Evolutionary conservation across 2,329 filamentous ascomycete species (phyloP).

Genomic region (Calonectria naviculata): DNA sequence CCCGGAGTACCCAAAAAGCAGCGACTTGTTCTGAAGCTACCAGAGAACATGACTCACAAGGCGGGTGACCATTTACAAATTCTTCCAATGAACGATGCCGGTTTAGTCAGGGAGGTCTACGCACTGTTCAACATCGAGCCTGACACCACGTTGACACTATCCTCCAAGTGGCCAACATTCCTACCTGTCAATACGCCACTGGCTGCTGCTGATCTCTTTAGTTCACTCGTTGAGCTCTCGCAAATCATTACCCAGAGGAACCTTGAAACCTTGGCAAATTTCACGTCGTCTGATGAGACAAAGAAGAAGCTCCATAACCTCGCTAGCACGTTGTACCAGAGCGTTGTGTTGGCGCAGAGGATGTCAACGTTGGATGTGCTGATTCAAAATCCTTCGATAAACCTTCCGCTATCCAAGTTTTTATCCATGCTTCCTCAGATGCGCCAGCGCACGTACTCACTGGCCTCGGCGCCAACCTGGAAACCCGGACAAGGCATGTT

Average conservation of each 20-base stretch:
- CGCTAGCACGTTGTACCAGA: neutral
- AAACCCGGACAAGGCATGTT: neutral
- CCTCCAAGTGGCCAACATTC: neutral
- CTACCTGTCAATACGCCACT: neutral
- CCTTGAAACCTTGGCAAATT: neutral
- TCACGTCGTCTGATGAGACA: neutral
- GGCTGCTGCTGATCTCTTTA: neutral
- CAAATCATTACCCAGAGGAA: neutral
- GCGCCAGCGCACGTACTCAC: neutral
- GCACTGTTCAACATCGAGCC: neutral
- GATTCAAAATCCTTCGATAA: neutral
- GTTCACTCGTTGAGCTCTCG: neutral
- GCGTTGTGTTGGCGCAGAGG: neutral
- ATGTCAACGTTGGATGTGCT: neutral
- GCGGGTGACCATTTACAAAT: neutral
- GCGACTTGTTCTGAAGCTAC: neutral
- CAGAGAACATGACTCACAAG: neutral
- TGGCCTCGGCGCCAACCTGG: neutral
- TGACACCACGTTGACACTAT: neutral
- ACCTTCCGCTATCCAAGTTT: neutral
- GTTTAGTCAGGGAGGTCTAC: neutral
- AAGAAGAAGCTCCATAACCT: neutral
- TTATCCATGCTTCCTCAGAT: conserved; percentile 1
- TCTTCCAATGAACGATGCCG: neutral
- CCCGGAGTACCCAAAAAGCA: neutral